Evolutionary conservation across 805 yeast species (phyloP).

Genomic region (Clavispora carvajalis): DNA sequence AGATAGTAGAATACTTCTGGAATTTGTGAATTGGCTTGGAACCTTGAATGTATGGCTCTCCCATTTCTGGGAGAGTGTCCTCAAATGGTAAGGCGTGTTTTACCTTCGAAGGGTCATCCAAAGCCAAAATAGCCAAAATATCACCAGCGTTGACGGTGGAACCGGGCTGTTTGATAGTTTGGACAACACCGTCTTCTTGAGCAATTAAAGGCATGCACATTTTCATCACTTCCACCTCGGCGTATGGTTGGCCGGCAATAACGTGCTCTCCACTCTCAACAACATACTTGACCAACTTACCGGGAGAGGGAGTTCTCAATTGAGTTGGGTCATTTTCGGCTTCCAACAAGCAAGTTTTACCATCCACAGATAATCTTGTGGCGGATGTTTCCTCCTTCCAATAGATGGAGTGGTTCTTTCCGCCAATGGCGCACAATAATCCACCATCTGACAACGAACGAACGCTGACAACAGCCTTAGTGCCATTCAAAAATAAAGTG

Average conservation of each 20-base stretch:
- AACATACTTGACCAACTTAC: constrained; percentile 88
- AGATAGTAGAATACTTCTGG: constrained; percentile 49
- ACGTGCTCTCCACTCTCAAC: constrained; percentile 96
- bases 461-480: constrained; percentile 82
- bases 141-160: constrained; percentile 97
- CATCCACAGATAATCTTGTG: constrained; percentile 89
- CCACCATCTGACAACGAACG: constrained; percentile 95
- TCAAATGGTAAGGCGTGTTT: constrained; percentile 94
- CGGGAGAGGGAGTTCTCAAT: constrained; percentile 97
- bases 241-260: constrained; percentile 86
- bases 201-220: constrained; percentile 98
- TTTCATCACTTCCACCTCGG: constrained; percentile 99
- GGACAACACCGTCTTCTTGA: constrained; percentile 88
- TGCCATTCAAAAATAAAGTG: constrained; percentile 89
- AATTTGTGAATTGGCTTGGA: constrained; percentile 78
- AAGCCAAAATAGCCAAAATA: constrained; percentile 86
- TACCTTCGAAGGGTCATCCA: constrained; percentile 96
- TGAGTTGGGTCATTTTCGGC: constrained; percentile 98
- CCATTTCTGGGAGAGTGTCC: constrained; percentile 87
- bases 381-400: constrained; percentile 98
- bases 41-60: constrained; percentile 79
- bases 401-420: constrained; percentile 90
- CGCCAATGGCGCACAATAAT: constrained; percentile 77
- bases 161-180: constrained; percentile 95
- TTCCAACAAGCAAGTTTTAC: constrained; percentile 91